Base-by-base conservation (phyloP, 1,284 basidiomycete species). In the Cryptococcus jaspeensis region DNA sequence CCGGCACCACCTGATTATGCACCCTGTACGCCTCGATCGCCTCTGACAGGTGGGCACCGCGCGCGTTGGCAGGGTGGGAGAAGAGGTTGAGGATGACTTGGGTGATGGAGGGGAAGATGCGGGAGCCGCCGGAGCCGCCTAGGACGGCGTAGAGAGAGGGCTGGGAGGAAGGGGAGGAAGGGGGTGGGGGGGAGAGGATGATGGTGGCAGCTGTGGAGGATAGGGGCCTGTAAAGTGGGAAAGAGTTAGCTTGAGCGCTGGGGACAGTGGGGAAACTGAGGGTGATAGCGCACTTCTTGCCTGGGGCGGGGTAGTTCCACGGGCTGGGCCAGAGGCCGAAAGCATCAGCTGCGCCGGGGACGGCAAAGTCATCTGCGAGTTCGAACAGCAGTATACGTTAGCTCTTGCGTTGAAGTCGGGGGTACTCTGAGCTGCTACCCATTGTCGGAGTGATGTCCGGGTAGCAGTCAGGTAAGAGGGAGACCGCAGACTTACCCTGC, bases 1-100 rank as follows among this genome's bases (percentile, higher is more conserved):
- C 58, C 0, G 95, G 94, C 60, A 87, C 87, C 28, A 96, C 80
- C 73, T 98, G 95, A 71, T 96, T 85, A 71, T 98, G 94, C n/a
- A 96, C 72, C n/a, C 94, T 82, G 0, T 90, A 87, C 61, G 79
- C 83, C 75, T 98, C 95, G 38, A 98, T 85, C 0, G 94, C 90
- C 35, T 82, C 74, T 56, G 87, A 86, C 35, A 89, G 74, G 67
- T 95, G 86, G 77, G 90, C 81, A 0, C 88, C 92, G 28, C 28
- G 28, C 28, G 28, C 4, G 28, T 9, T 9, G 28, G 28, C 5
- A 32, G 28, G 5, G 28, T 32, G 28, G 83, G 88, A 89, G 54
- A 89, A 82, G 22, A 92, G 72, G 73, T 95, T 92, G 22, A 96
- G 75, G 8, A 98, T 75, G 23, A 87, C 85, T 72, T 95, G 92